Base-by-base conservation (phyloP, 1,139 yeast species). In the Zygosaccharomyces sapae region DNA sequence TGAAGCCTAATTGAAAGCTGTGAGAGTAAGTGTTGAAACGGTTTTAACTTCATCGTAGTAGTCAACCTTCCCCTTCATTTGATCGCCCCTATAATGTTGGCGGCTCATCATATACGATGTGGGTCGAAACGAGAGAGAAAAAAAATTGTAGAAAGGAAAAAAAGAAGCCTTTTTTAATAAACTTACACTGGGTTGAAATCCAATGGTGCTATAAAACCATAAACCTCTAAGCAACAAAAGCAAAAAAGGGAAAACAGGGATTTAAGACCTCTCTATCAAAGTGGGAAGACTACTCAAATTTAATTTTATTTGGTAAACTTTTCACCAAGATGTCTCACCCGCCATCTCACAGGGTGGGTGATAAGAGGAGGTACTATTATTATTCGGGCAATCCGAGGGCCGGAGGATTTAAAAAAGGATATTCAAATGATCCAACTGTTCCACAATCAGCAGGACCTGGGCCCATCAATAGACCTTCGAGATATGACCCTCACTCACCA, bases 341-440 rank as follows among this genome's bases (percentile, higher is more conserved):
- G 10, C 54, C 57, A 31, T 52, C 64, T 25, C 59, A 62, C 33
- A 50, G 64, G 30, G 40, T 58, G 40, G 52, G 58, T 33, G 65
- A 60, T 33, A 60, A 61, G 52, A 62, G 60, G 53, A 52, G 65
- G 41, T 61, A 61, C 44, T 61, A 60, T 41, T 62, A 61, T 34
- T 38, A 41, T 41, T 52, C 56, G 16, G 57, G 56, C 43, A 60
- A 57, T 43, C 56, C 63, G 13, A 43, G 52, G 41, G 41, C 46
- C 19, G 49, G 52, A 5, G 43, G 43, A 18, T 38, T 45, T 22
- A 49, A 51, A 41, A 47, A 46, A 38, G 38, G 37, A 8, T 42
- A 46, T 38, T 24, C 37, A 25, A 24, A 20, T 42, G 43, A 45
- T n/a, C 12, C 44, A 12, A 33, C 24, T 8, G 35, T 38, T 8